Evolutionary conservation across 306 rosid genomes (phyloP).

Genomic region (Neltuma alba): DNA sequence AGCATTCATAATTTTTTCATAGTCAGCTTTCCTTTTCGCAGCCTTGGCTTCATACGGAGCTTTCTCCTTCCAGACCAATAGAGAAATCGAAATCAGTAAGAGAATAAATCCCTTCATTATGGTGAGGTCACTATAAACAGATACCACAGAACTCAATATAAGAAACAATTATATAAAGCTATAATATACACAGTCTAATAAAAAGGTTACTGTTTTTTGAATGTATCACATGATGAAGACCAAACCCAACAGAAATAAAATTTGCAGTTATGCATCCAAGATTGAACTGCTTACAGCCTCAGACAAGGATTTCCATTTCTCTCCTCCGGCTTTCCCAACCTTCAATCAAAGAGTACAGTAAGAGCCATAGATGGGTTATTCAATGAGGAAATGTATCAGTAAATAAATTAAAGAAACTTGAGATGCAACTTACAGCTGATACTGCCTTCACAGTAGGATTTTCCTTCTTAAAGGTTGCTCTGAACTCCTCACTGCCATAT

Average conservation of each 20-base stretch:
- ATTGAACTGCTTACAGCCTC: constrained; percentile 55
- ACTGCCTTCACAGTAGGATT: constrained; percentile 84
- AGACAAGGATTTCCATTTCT: constrained; percentile 82
- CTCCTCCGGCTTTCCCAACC: constrained; percentile 99
- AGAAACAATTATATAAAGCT: not conserved
- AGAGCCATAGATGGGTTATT: constrained; percentile 13
- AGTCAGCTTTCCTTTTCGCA: constrained; percentile 70
- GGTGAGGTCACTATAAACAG: not conserved
- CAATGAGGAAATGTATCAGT: not conserved
- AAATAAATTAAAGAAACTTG: not conserved
- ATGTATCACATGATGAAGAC: constrained; percentile 1
- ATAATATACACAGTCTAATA: not conserved
- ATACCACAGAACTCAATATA: not conserved
- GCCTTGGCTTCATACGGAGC: constrained; percentile 92
- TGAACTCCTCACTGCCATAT: constrained; percentile 74
- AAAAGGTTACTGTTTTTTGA: not conserved
- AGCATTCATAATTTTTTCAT: constrained; percentile 67
- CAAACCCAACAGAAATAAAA: not conserved
- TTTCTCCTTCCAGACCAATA: constrained; percentile 65
- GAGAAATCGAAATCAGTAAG: constrained; percentile 22
- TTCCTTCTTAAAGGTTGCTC: constrained; percentile 77
- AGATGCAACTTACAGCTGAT: constrained; percentile 64
- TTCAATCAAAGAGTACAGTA: constrained; percentile 40
- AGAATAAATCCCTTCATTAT: not conserved
- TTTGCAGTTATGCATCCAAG: constrained; percentile 13